phyloP scores from a whole-genome alignment of 2,329 filamentous ascomycete genomes.

The Verticillium longisporum region DNA sequence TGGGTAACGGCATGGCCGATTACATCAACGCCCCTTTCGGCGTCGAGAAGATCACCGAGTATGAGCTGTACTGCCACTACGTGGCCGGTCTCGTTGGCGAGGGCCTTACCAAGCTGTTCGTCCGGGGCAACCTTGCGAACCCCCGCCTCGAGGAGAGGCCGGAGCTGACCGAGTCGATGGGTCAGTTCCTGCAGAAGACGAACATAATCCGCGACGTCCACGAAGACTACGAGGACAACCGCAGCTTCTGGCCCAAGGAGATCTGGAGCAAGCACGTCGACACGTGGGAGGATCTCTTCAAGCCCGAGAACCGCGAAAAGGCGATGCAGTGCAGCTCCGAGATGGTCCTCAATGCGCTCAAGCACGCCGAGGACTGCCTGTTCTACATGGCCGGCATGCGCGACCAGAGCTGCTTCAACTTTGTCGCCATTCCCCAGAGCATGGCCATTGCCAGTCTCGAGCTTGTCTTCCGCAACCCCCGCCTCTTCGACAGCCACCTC shows the following conservation, averaged over 20 bases:
- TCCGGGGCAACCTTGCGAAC: constrained; percentile 80
- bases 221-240: constrained; percentile 81
- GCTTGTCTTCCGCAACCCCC: constrained; percentile 83
- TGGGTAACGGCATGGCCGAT: constrained; percentile 99
- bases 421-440: constrained; percentile 89
- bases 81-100: constrained; percentile 98
- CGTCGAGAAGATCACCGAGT: constrained; percentile 78
- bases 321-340: constrained; percentile 84
- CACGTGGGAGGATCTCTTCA: constrained; percentile 84
- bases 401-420: constrained; percentile 98
- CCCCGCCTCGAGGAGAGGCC: constrained; percentile 72
- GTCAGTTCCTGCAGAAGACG: constrained; percentile 93
- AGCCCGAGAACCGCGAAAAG: constrained; percentile 67
- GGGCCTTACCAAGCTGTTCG: constrained; percentile 83
- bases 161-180: constrained; percentile 89
- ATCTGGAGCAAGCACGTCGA: constrained; percentile 96
- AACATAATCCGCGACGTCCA: constrained; percentile 96
- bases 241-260: constrained; percentile 91
- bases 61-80: constrained; percentile 96
- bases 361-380: constrained; percentile 86
- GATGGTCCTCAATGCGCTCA: constrained; percentile 87
- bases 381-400: constrained; percentile 94
- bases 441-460: constrained; percentile 98
- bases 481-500: constrained; percentile 78
- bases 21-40: constrained; percentile 79